phyloP scores from a whole-genome alignment of 148 eudicot genomes.

The Camellia sinensis region DNA sequence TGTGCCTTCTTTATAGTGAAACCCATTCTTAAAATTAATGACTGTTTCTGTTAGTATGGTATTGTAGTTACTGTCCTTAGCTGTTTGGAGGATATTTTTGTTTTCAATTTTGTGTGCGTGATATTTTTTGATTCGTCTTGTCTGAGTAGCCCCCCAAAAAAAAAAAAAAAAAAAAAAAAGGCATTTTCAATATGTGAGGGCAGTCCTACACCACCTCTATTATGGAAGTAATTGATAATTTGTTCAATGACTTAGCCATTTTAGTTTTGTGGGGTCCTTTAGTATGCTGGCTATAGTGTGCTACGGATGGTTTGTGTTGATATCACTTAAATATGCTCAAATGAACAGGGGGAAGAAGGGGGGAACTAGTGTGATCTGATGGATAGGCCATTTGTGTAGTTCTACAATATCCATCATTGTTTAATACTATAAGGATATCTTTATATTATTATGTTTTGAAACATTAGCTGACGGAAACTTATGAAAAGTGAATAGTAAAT shows the following conservation, averaged over 20 bases:
- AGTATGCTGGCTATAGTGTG: not conserved
- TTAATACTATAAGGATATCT: not conserved
- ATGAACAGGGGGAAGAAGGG: not conserved
- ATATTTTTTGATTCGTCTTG: not conserved
- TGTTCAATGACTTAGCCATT: not conserved
- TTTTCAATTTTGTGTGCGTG: too few species aligned
- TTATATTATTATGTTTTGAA: not conserved
- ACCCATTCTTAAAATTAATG: not conserved
- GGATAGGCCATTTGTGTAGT: not conserved
- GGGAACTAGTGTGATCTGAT: not conserved
- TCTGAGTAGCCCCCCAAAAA: too few species aligned
- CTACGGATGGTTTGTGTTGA: not conserved
- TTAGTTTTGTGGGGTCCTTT: not conserved
- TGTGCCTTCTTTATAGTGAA: not conserved
- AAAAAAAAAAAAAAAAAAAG: too few species aligned
- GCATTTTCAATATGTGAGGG: not conserved
- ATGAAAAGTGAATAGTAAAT: not conserved
- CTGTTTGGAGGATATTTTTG: not conserved
- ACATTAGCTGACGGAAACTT: not conserved
- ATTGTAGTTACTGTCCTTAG: not conserved
- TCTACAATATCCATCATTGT: too few species aligned
- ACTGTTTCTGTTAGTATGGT: conserved; percentile 1
- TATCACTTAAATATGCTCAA: not conserved
- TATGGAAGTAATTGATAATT: too few species aligned
- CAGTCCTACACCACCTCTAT: too few species aligned